Evolutionary conservation across 2,329 filamentous ascomycete species (phyloP), one percentile per base, ranked within the genome.

Genomic region (Gnomoniopsis sp.): DNA sequence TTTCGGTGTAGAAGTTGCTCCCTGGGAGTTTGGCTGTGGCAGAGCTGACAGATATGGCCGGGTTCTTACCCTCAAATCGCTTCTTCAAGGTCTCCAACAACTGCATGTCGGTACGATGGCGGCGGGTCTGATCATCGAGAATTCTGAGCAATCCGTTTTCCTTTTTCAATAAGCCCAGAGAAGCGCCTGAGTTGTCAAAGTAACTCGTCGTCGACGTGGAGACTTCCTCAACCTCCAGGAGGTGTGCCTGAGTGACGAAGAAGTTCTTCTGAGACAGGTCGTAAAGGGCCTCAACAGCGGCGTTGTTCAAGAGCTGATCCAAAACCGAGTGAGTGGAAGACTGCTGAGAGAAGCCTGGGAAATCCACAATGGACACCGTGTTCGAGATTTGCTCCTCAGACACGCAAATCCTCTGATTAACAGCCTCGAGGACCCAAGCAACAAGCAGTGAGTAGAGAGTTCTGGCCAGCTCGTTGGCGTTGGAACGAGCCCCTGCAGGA

Each of bases 181-280:
- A 92, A 11, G 93, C 92, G 71, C 98, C 95, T 0, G 90, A 92
- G 73, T 98, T 99, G 74, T 99, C 95, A 67, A 97, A 99, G 74
- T 98, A 99, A 76, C 91, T 96, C 0, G 93, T 97, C 0, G 93
- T 88, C 2, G 93, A 84, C 2, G 99, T 91, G 34, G 82, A 86
- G 38, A 99, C 91, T 71, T 99, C 95, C 72, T 99, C 95, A 1
- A 88, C 92, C 70, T 99, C 95, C 22, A 99, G 81, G 75, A 96
- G 85, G 63, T 98, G 93, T 0, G 93, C 92, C 73, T 95, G 96
- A 65, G 88, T 88, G 69, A 97, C 93, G 72, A 98, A 99, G 76
- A 99, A 98, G 72, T 90, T 96, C 70, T 96, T 93, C 23, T 98
- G 80, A 36, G 92, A 93, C 67, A 96, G 87, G 70, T 97, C 95